Evolutionary conservation across 225 moss, liverwort and hornwort species (phyloP).

Genomic region (Marchantia paleacea): DNA sequence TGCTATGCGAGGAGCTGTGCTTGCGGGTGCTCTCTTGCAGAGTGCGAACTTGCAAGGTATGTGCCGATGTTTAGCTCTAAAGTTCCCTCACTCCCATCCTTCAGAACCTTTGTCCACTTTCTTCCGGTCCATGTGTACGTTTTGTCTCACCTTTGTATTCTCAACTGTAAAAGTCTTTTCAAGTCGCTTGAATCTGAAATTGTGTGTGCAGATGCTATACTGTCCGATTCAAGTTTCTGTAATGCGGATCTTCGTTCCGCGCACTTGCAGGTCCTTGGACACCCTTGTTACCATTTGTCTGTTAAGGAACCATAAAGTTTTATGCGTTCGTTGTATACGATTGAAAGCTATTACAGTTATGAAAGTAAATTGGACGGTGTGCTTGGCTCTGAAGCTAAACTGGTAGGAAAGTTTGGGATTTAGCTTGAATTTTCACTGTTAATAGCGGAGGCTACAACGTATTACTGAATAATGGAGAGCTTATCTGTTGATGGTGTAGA

Average conservation of each 20-base stretch:
- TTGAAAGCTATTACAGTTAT: too few relatives aligned
- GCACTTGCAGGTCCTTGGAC: slow-evolving; percentile 57
- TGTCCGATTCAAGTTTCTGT: slow-evolving; percentile 74
- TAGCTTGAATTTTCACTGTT: too few relatives aligned
- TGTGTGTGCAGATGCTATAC: slow-evolving; percentile 55
- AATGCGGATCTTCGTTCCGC: slow-evolving; percentile 80
- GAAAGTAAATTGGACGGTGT: too few relatives aligned
- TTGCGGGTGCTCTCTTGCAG: slow-evolving; percentile 76
- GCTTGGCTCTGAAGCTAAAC: too few relatives aligned
- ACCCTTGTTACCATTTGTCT: not conserved
- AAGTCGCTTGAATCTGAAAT: not conserved
- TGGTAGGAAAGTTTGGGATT: too few relatives aligned
- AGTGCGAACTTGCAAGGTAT: slow-evolving; percentile 77
- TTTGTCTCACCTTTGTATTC: not conserved
- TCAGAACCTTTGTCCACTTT: not conserved
- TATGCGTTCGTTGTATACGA: too few relatives aligned
- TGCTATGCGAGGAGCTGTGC: slow-evolving; percentile 73
- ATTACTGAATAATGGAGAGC: too few relatives aligned
- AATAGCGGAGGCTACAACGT: too few relatives aligned
- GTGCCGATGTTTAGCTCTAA: not conserved
- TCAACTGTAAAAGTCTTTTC: not conserved
- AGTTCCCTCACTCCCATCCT: not conserved
- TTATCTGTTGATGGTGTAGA: slow-evolving; percentile 32
- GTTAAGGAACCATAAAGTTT: too few relatives aligned
- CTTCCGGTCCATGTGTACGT: not conserved